These are phyloP conservation scores for Ganoderma boninense DNA, from an alignment of 1,284 basidiomycete genomes.

Conservation along the genomic window DNA sequence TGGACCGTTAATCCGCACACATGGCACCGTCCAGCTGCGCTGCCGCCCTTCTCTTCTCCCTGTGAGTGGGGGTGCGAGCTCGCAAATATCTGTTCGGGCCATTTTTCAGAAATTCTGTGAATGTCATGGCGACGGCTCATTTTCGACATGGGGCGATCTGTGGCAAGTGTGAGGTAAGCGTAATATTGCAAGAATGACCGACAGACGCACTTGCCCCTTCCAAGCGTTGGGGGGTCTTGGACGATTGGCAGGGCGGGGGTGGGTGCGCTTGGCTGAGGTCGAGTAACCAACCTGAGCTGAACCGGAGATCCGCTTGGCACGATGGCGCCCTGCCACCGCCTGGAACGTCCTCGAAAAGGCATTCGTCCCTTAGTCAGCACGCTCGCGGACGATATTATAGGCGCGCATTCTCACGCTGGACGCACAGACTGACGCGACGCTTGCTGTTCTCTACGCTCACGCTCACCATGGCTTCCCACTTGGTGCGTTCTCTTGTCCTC, in stretches of 20 bases:
- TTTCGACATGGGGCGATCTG: background rate
- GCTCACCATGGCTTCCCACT: constrained; percentile 66
- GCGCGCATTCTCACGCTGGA: constrained; percentile 1
- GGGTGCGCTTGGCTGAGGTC: background rate
- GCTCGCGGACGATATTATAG: constrained; percentile 22
- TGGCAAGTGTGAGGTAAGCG: background rate
- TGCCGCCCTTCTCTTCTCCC: too few relatives aligned
- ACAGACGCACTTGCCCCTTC: background rate
- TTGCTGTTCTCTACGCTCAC: background rate
- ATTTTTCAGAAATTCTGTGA: background rate
- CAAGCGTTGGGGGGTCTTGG: background rate
- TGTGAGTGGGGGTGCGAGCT: background rate
- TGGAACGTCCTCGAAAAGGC: constrained; percentile 25
- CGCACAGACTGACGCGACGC: constrained; percentile 2
- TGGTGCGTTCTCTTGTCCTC: constrained; percentile 48
- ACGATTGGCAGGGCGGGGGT: background rate
- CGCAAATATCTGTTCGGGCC: background rate
- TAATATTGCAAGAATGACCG: background rate
- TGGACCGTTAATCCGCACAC: background rate
- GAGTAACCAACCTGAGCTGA: constrained; percentile 1
- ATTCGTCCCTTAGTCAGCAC: constrained; percentile 30
- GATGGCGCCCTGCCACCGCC: background rate
- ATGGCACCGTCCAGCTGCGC: background rate
- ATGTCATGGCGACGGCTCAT: background rate
- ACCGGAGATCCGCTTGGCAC: background rate